Evolutionary conservation across 768 basidiomycete species (phyloP).

Genomic region (Lentinula sp.): DNA sequence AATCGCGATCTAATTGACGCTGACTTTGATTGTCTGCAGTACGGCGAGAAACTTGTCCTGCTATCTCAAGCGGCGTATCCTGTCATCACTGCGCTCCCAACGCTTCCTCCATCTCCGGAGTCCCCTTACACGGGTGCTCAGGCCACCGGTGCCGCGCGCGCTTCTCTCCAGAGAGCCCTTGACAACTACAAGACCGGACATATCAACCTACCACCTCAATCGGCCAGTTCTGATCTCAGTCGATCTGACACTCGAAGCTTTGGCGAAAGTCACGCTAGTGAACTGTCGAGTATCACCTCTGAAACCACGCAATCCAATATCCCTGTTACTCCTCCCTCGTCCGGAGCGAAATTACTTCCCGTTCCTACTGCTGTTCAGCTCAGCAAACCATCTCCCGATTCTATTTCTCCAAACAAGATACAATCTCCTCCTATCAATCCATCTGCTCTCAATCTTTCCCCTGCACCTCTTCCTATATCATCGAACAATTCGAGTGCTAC

Average conservation of each 20-base stretch:
- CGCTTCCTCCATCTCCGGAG: constrained; percentile 52
- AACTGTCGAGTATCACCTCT: constrained; percentile 51
- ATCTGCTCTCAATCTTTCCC: constrained; percentile 29
- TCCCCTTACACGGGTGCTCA: constrained; percentile 58
- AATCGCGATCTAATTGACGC: not conserved
- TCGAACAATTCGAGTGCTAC: not conserved
- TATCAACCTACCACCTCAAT: constrained; percentile 42
- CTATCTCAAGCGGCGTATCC: constrained; percentile 65
- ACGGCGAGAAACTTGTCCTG: constrained; percentile 73
- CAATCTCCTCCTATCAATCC: constrained; percentile 19
- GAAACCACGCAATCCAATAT: constrained; percentile 24
- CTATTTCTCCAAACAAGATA: constrained; percentile 14
- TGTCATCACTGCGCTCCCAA: constrained; percentile 56
- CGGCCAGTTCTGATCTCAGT: constrained; percentile 47
- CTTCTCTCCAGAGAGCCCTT: constrained; percentile 69
- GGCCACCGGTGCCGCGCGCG: constrained; percentile 63
- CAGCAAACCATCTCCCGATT: constrained; percentile 4
- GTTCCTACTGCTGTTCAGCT: not conserved
- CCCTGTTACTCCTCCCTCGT: constrained; percentile 36
- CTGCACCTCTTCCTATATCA: constrained; percentile 27
- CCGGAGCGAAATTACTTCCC: constrained; percentile 16
- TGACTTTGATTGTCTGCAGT: constrained; percentile 33
- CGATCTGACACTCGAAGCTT: constrained; percentile 77
- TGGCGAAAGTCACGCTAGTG: constrained; percentile 76
- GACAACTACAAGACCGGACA: constrained; percentile 74